A percentile compares a stretch with the other conserved stretches of the same genome.
Conservation (phyloP, 1,284 basidiomycete species). For the Coniophora puteana region DNA sequence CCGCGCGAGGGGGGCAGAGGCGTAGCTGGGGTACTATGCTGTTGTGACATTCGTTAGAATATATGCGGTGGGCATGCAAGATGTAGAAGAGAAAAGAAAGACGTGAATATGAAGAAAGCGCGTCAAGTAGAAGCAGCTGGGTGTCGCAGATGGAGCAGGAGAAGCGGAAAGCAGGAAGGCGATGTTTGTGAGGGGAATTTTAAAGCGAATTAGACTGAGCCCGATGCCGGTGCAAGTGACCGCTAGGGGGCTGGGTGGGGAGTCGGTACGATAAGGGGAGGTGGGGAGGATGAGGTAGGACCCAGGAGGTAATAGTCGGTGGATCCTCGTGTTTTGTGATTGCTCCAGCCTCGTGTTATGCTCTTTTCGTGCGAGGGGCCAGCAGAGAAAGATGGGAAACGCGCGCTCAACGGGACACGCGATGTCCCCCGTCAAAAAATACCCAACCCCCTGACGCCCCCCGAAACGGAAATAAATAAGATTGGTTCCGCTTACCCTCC, state of each 20-base stretch:
- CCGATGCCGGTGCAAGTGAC: too few relatives aligned
- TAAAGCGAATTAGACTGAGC: too few relatives aligned
- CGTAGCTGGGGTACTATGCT: slow-evolving; percentile 32
- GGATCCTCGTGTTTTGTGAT: slow-evolving; percentile 41
- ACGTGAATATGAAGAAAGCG: slow-evolving; percentile 28
- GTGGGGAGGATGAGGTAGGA: slow-evolving; percentile 5
- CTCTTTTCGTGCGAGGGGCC: slow-evolving; percentile 31
- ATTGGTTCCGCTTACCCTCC: slow-evolving; percentile 25
- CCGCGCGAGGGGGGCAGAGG: slow-evolving; percentile 23
- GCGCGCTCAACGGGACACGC: slow-evolving; percentile 21
- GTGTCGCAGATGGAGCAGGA: too few relatives aligned
- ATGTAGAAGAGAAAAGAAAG: slow-evolving; percentile 22
- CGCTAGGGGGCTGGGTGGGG: too few relatives aligned
- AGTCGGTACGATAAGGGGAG: slow-evolving; percentile 7
- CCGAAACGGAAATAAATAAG: slow-evolving; percentile 24
- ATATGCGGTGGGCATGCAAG: slow-evolving; percentile 29
- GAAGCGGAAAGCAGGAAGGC: too few relatives aligned
- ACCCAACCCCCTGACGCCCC: slow-evolving; percentile 25
- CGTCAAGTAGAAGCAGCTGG: too few relatives aligned
- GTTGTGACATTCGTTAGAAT: slow-evolving; percentile 48
- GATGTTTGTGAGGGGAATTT: too few relatives aligned
- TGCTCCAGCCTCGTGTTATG: slow-evolving; percentile 41
- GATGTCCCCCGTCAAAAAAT: slow-evolving; percentile 16
- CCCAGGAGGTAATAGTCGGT: slow-evolving; percentile 21
- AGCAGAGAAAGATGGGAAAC: slow-evolving; percentile 21